Evolutionary conservation across 2,329 filamentous ascomycete species (phyloP).

Genomic region (Chaetomium sp.): DNA sequence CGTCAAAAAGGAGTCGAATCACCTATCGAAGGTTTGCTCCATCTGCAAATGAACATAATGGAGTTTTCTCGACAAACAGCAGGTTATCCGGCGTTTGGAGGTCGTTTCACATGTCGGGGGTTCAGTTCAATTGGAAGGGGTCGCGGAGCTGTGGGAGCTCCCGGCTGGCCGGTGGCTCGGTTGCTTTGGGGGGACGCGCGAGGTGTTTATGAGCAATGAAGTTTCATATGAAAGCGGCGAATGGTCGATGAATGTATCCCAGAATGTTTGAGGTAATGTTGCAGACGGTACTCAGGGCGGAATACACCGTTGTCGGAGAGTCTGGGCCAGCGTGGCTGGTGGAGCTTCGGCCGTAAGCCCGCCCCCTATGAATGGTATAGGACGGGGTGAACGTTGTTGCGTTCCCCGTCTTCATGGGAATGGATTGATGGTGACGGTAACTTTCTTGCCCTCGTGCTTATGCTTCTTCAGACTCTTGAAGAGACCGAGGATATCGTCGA

Average conservation of each 20-base stretch:
- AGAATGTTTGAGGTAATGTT: neutral
- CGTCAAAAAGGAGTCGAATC: constrained; percentile 16
- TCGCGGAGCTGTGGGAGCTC: neutral
- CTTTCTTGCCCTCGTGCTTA: constrained; percentile 41
- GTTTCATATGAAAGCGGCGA: neutral
- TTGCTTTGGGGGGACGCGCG: neutral
- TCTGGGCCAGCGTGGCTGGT: neutral
- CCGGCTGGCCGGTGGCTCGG: neutral
- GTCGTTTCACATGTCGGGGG: neutral
- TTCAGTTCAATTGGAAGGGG: neutral
- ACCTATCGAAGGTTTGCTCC: constrained; percentile 1
- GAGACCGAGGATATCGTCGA: constrained; percentile 40
- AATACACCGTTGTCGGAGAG: neutral
- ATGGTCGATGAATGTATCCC: neutral
- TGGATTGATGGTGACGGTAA: constrained; percentile 28
- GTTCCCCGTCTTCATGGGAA: constrained; percentile 7
- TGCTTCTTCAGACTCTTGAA: constrained; percentile 43
- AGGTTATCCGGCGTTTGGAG: constrained; percentile 6
- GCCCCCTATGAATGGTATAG: neutral
- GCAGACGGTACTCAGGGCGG: neutral
- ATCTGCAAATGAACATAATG: neutral
- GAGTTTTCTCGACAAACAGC: neutral
- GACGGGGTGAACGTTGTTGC: neutral
- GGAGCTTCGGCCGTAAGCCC: constrained; percentile 1
- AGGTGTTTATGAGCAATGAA: neutral